Evolutionary conservation across 345 rosid genomes (phyloP), one percentile per base, ranked within the genome.

Genomic region (Cardamine resedifolia): DNA sequence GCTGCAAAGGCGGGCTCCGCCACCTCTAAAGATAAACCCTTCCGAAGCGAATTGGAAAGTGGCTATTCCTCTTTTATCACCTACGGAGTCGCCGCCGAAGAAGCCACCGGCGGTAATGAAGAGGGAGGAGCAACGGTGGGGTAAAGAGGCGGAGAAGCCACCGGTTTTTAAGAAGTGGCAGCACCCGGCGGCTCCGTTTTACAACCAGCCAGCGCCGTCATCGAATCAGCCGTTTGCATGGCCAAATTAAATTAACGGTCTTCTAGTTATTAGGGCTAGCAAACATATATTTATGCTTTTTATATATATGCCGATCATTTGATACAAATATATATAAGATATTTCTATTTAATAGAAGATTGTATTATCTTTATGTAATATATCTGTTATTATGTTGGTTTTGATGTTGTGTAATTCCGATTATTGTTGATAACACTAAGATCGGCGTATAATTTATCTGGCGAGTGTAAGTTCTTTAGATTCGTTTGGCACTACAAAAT

Each of bases 61-160:
- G 3, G 90, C 97, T 58, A 94, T 94, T 72, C 98, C 98, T 3
- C 95, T 94, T 72, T 70, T 94, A n/a, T 89, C 98, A 49, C 98
- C 98, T 8, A 83, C 90, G 16, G 79, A 77, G 34, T 21, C 88
- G 5, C 88, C 98, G 5, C 91, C 97, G 48, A 66, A 84, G 0
- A 79, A 79, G 71, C 78, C 77, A 39, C 62, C 58, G 28, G 38
- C 5, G 72, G 20, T 53, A 31, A 28, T 28, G 31, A 73, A 79
- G 57, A 26, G 66, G 65, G 51, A 55, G 20, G 81, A 81, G 49
- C 78, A 79, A 39, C 59, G 74, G 53, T 66, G 84, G 50, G 77
- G 76, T 20, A 58, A 64, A 63, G 70, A 68, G 71, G 81, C 72
- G 55, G 63, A 70, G 15, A 77, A 80, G 79, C 79, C 77, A 59